Evolutionary conservation across 1,284 basidiomycete species (phyloP).

Genomic region (Trichosporon coremiiforme): DNA sequence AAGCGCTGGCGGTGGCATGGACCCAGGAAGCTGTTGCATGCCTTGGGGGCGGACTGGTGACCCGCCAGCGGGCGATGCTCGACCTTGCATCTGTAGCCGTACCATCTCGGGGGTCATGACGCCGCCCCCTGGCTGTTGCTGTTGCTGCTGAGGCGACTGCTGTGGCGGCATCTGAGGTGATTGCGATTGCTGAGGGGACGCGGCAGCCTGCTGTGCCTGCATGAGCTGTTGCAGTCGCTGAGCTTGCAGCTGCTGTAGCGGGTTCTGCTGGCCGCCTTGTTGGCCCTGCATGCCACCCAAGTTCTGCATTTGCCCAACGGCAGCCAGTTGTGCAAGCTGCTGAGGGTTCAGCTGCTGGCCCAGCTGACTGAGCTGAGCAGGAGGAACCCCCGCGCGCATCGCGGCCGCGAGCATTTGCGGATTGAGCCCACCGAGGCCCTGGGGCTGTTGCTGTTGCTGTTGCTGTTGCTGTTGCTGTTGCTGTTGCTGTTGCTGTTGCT

Average conservation of each 20-base stretch:
- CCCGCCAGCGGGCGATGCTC: conserved; percentile 33
- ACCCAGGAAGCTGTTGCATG: conserved; percentile 21
- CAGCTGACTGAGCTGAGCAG: conserved; percentile 22
- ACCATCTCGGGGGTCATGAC: conserved; percentile 33
- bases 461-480: conserved; percentile 1
- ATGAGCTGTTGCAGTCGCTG: conserved; percentile 28
- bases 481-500: conserved; percentile 7
- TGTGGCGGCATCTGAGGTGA: conserved; percentile 37
- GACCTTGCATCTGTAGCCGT: conserved; percentile 33
- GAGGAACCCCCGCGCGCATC: conserved; percentile 27
- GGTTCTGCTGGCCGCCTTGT: conserved; percentile 36
- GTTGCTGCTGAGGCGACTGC: conserved; percentile 22
- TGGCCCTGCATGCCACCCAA: conserved; percentile 28
- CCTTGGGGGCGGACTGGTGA: conserved; percentile 30
- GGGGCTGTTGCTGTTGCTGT: conserved; percentile 19
- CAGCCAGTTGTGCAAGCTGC: conserved; percentile 24
- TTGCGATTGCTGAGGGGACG: conserved; percentile 33
- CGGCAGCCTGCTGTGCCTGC: conserved; percentile 28
- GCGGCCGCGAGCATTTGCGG: conserved; percentile 30
- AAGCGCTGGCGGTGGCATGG: conserved; percentile 33
- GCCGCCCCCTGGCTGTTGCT: conserved; percentile 25
- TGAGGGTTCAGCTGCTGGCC: conserved; percentile 26
- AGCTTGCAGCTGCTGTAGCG: conserved; percentile 40
- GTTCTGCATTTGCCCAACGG: conserved; percentile 15
- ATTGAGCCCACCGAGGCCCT: conserved; percentile 23